Evolutionary conservation across 805 yeast genomes (phyloP).

Genomic region (Barnettozyma sp.): DNA sequence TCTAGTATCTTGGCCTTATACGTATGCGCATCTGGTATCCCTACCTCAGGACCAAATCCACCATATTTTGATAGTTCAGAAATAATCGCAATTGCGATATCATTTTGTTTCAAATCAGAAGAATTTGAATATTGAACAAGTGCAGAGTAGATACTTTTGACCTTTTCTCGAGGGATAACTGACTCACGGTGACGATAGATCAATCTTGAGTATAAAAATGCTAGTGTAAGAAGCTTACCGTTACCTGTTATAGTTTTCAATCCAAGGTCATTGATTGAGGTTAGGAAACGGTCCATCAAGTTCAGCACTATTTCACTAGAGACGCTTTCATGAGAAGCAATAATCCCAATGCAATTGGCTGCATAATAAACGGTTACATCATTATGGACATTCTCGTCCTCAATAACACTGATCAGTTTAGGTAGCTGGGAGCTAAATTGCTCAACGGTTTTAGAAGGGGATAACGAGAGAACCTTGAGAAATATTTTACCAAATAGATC

Average conservation of each 20-base stretch:
- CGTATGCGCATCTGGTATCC: conserved; percentile 11
- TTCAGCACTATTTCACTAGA: conserved; percentile 11
- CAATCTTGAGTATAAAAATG: conserved; percentile 43
- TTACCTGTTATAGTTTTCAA: conserved; percentile 10
- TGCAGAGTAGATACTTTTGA: neutral
- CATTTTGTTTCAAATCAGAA: conserved; percentile 8
- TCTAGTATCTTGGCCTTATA: conserved; percentile 25
- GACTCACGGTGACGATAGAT: conserved; percentile 14
- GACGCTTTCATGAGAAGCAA: conserved; percentile 36
- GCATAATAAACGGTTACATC: conserved; percentile 29
- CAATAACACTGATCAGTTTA: conserved; percentile 22
- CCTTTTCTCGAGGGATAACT: neutral
- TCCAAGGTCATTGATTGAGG: conserved; percentile 8
- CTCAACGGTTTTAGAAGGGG: conserved; percentile 13
- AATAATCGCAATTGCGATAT: conserved; percentile 23
- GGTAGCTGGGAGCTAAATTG: conserved; percentile 16
- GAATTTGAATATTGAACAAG: conserved; percentile 10
- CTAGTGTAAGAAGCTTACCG: conserved; percentile 28
- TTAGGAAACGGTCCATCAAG: conserved; percentile 9
- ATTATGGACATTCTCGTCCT: conserved; percentile 14
- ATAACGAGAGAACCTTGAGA: conserved; percentile 18
- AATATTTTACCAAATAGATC: conserved; percentile 32
- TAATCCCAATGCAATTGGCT: conserved; percentile 41
- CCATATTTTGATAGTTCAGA: conserved; percentile 36
- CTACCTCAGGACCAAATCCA: conserved; percentile 22